Evolutionary conservation across 306 rosid species (phyloP), one percentile per base, ranked within the genome.

Genomic region (Vachellia pachyceras): DNA sequence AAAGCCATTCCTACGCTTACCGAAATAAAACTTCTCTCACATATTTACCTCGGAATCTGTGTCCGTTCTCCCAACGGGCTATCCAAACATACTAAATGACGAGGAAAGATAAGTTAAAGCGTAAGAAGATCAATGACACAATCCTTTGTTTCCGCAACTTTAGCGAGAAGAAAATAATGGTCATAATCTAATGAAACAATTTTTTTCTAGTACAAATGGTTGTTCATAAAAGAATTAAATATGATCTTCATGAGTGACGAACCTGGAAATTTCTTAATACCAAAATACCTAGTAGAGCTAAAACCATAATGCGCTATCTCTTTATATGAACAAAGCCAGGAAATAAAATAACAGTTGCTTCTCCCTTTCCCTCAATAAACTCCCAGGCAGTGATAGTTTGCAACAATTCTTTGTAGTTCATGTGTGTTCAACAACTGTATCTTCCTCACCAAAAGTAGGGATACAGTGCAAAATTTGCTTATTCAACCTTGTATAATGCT

Each of bases 401-500:
- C 39, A 50, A 40, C 47, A 68, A 68, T 68, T 42, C 25, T 54
- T 54, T 9, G 25, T 4, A 46, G 47, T 46, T 46, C 52, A 12
- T 46, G 23, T 35, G 8, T 7, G 36, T 64, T 39, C 42, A 39
- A 25, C 58, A 20, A 46, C 13, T 12, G 52, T 13, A 46, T 46
- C 52, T 67, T 37, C 41, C 63, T 69, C 65, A 14, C 13, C 10
- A 23, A 68, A 67, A 68, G 57, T 10, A 68, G n/a, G 57, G 41
- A 67, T 7, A 78, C 23, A 18, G n/a, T 7, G 13, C 54, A 29
- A 42, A 3, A 42, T 17, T 41, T 25, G 10, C 35, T 23, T n/a
- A 39, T 57, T 40, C 61, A 69, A 69, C 69, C 60, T 40, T 79
- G 35, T 70, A 47, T n/a, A n/a, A n/a, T 14, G 18, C 18, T 29